Conservation (phyloP, 2,329 filamentous ascomycete species). For the Bipolaris gigantea region DNA sequence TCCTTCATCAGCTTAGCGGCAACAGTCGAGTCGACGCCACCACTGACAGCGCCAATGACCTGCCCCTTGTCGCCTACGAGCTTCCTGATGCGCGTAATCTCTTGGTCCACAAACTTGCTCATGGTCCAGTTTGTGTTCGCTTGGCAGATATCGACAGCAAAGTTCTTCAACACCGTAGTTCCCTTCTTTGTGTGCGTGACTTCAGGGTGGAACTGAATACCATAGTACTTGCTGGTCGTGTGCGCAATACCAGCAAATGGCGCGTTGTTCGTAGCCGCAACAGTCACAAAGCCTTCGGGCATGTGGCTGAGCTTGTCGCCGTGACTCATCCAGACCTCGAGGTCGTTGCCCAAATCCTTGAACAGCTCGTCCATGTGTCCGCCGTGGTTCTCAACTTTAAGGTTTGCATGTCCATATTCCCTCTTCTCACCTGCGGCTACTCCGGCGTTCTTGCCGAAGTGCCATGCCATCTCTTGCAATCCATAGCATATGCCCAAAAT, state of each 20-base stretch:
- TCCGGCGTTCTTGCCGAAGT: conserved; percentile 59
- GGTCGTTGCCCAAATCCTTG: conserved; percentile 68
- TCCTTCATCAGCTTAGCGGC: conserved; percentile 83
- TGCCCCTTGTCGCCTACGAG: conserved; percentile 81
- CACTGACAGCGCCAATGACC: conserved; percentile 77
- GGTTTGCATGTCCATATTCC: conserved; percentile 71
- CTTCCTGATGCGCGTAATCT: conserved; percentile 77
- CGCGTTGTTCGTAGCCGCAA: conserved; percentile 76
- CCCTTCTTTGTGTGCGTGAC: conserved; percentile 73
- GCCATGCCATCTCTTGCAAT: conserved; percentile 74
- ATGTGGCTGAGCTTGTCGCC: conserved; percentile 79
- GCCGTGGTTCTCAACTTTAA: conserved; percentile 62
- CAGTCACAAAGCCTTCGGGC: conserved; percentile 70
- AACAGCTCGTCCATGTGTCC: conserved; percentile 77
- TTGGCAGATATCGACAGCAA: conserved; percentile 78
- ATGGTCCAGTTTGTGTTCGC: conserved; percentile 81
- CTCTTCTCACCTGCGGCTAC: conserved; percentile 68
- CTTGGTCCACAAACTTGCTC: conserved; percentile 77
- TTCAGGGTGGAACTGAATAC: conserved; percentile 90
- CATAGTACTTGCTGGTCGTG: conserved; percentile 69
- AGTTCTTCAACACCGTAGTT: conserved; percentile 75
- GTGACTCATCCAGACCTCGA: conserved; percentile 85
- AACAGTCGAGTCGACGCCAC: conserved; percentile 89
- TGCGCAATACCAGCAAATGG: conserved; percentile 81
- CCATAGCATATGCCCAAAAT: conserved; percentile 66